Conservation (phyloP, 805 yeast genomes). For the Saturnispora saitoi region DNA sequence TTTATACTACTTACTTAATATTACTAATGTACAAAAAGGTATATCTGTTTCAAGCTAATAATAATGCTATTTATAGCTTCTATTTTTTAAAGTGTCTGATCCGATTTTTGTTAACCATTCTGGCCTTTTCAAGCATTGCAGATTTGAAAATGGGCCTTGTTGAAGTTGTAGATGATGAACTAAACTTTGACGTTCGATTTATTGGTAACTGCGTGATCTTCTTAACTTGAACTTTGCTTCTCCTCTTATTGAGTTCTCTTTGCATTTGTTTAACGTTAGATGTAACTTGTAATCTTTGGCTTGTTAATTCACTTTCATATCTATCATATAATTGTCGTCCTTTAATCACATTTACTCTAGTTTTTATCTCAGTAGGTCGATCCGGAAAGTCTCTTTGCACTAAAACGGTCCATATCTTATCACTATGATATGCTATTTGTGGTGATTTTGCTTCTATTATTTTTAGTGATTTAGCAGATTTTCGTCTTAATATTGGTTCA, state of each 20-base stretch:
- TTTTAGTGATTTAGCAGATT: constrained; percentile 37
- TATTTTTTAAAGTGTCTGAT: constrained; percentile 9
- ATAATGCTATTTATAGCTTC: not conserved
- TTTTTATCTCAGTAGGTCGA: constrained; percentile 27
- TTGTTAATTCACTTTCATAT: constrained; percentile 35
- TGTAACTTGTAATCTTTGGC: constrained; percentile 36
- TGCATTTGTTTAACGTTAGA: constrained; percentile 36
- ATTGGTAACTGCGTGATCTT: constrained; percentile 12
- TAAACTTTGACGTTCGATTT: constrained; percentile 3
- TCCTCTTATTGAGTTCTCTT: constrained; percentile 31
- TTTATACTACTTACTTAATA: too few species aligned
- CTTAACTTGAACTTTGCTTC: constrained; percentile 35
- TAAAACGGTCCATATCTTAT: constrained; percentile 38
- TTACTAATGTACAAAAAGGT: not conserved
- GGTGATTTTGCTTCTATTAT: constrained; percentile 36
- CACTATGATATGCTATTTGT: constrained; percentile 34
- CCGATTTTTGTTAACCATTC: constrained; percentile 20
- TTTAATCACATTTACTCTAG: constrained; percentile 19
- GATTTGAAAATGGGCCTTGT: constrained; percentile 18
- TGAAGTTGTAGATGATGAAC: not conserved
- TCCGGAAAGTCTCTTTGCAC: constrained; percentile 40
- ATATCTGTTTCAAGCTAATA: not conserved
- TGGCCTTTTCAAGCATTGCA: constrained; percentile 26
- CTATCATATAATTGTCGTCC: constrained; percentile 32
- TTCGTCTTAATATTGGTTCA: constrained; percentile 37